Conservation (phyloP, 805 yeast species). For the Metschnikowia santaceciliae region DNA sequence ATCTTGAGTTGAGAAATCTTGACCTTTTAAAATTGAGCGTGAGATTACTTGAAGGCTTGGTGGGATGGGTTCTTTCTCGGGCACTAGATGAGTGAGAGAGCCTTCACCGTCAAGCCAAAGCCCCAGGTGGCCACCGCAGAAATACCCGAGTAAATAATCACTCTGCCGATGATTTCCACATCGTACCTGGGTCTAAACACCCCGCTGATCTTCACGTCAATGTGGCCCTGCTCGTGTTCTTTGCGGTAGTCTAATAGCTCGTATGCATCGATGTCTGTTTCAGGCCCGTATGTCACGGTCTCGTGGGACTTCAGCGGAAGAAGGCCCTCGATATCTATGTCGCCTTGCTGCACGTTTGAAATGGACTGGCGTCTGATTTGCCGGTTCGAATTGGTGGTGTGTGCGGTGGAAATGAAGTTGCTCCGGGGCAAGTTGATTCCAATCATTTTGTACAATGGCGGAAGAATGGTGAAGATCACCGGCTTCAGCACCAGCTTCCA, state of each 20-base stretch:
- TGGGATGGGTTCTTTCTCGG: no score
- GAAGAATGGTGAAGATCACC: constrained; percentile 51
- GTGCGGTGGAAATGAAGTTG: constrained; percentile 37
- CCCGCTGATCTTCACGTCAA: constrained; percentile 27
- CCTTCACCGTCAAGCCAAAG: constrained; percentile 23
- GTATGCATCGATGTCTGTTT: constrained; percentile 38
- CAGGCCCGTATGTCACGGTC: constrained; percentile 32
- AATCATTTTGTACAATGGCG: constrained; percentile 50
- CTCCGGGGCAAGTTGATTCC: constrained; percentile 39
- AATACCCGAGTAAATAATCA: constrained; percentile 80
- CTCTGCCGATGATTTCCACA: constrained; percentile 71
- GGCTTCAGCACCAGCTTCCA: constrained; percentile 80
- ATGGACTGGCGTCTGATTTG: constrained; percentile 38
- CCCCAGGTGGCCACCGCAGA: constrained; percentile 53
- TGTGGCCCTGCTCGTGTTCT: constrained; percentile 1
- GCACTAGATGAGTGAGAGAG: constrained; percentile 5
- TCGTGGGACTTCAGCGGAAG: constrained; percentile 26
- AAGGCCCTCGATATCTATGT: constrained; percentile 15
- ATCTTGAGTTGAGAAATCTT: no score
- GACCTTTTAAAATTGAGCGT: no score
- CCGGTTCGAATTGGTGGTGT: constrained; percentile 26
- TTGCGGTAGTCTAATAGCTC: constrained; percentile 35
- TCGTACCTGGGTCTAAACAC: constrained; percentile 63
- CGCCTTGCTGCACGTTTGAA: constrained; percentile 27
- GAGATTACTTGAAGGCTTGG: no score